Conservation (phyloP, 495 filamentous ascomycete genomes). For the Aspergillus coremiiformis region DNA sequence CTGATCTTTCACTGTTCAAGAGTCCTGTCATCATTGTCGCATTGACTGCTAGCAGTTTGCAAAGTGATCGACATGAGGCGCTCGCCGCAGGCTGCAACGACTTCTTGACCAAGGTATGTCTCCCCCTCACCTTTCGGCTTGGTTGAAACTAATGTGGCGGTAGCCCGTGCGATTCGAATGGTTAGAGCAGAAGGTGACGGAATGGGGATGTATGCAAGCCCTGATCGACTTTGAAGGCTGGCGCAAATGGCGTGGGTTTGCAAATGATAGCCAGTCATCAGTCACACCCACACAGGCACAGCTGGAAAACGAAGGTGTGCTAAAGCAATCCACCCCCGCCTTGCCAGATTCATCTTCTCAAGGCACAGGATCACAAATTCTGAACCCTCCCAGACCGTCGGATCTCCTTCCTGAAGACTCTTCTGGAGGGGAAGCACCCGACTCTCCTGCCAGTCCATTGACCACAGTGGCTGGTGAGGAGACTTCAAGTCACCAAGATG, state of each 20-base stretch:
- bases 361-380: background rate
- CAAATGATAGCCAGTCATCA: constrained; percentile 25
- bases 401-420: constrained; percentile 28
- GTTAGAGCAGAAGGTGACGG: constrained; percentile 94
- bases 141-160: constrained; percentile 8
- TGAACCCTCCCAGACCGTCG: constrained; percentile 12
- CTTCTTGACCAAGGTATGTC: constrained; percentile 94
- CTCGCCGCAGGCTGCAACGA: constrained; percentile 96
- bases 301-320: constrained; percentile 10
- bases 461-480: constrained; percentile 1
- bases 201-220: constrained; percentile 99
- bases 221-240: constrained; percentile 98
- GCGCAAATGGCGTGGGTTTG: constrained; percentile 91
- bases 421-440: constrained; percentile 28
- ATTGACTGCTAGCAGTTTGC: constrained; percentile 84
- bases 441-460: constrained; percentile 22
- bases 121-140: no score
- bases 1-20: constrained; percentile 70
- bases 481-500: background rate
- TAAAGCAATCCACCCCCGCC: constrained; percentile 1
- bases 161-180: constrained; percentile 96
- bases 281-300: constrained; percentile 26
- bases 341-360: background rate
- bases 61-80: constrained; percentile 91
- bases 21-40: constrained; percentile 97